These are phyloP conservation scores for Arabis hirsuta DNA, from an alignment of 345 rosid species.

Conservation along the genomic window DNA sequence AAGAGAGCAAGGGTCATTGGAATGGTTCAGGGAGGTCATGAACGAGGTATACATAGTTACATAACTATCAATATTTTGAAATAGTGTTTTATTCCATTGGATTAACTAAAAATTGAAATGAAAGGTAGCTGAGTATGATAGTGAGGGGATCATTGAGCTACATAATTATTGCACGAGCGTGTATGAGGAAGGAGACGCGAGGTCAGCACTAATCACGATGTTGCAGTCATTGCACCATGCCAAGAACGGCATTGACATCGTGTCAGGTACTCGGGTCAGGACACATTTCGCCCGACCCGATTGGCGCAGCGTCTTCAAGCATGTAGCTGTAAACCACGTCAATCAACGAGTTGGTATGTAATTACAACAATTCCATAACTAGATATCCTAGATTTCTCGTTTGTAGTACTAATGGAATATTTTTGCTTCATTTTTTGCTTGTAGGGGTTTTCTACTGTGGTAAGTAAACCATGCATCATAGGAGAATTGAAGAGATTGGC, in stretches of 20 bases:
- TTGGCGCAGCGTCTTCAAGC: conserved; percentile 76
- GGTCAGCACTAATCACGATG: conserved; percentile 80
- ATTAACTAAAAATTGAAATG: not conserved
- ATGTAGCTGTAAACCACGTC: conserved; percentile 61
- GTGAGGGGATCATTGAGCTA: conserved; percentile 64
- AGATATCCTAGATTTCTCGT: not conserved
- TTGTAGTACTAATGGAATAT: not conserved
- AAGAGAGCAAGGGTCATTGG: conserved; percentile 80
- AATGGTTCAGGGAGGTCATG: conserved; percentile 81
- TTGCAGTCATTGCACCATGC: conserved; percentile 78
- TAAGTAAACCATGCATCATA: conserved; percentile 60
- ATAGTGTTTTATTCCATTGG: not conserved
- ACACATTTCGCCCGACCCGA: conserved; percentile 76
- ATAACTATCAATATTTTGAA: not conserved
- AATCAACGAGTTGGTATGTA: conserved; percentile 67
- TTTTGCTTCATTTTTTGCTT: not conserved
- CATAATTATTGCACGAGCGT: conserved; percentile 78
- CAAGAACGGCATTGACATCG: conserved; percentile 70
- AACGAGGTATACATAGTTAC: conserved; percentile 50
- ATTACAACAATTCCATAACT: conserved; percentile 6
- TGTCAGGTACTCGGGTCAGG: conserved; percentile 64
- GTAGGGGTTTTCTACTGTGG: conserved; percentile 83
- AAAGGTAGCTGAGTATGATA: conserved; percentile 58
- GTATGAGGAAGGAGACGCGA: conserved; percentile 84
- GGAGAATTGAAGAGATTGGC: conserved; percentile 62